Evolutionary conservation across 306 rosid genomes (phyloP).

Genomic region (Lablab purpureus): DNA sequence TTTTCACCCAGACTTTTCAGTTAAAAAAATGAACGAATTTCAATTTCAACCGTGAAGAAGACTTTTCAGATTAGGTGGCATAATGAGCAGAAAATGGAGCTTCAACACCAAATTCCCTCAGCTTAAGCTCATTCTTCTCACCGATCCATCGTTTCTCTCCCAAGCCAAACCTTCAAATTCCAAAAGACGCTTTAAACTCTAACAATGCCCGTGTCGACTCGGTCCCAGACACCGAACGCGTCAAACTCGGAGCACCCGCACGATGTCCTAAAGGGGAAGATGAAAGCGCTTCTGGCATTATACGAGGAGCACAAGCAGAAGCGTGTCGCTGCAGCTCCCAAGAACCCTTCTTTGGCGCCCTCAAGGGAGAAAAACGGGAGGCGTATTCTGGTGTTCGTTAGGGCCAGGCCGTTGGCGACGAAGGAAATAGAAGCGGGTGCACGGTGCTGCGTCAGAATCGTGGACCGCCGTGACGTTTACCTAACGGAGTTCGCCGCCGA

Average conservation of each 20-base stretch:
- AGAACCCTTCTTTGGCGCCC: conserved; percentile 44
- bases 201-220: conserved; percentile 79
- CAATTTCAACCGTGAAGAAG: background rate
- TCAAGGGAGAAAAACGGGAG: conserved; percentile 40
- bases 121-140: background rate
- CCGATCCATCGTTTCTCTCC: background rate
- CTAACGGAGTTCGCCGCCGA: conserved; percentile 81
- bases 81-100: background rate
- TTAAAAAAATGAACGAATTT: no score
- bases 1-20: no score
- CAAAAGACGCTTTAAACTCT: background rate
- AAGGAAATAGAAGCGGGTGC: conserved; percentile 82
- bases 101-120: background rate
- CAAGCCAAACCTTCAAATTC: background rate
- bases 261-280: conserved; percentile 78
- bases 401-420: conserved; percentile 87
- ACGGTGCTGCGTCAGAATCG: conserved; percentile 74
- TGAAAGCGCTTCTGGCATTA: conserved; percentile 71
- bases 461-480: conserved; percentile 79
- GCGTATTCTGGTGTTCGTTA: conserved; percentile 85
- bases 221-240: conserved; percentile 57
- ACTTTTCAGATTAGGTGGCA: no score
- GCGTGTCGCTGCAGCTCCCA: conserved; percentile 59
- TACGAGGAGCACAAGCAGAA: conserved; percentile 77
- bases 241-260: conserved; percentile 31